phyloP scores from a whole-genome alignment of 179 eudicot species.

The Spinacia oleracea region DNA sequence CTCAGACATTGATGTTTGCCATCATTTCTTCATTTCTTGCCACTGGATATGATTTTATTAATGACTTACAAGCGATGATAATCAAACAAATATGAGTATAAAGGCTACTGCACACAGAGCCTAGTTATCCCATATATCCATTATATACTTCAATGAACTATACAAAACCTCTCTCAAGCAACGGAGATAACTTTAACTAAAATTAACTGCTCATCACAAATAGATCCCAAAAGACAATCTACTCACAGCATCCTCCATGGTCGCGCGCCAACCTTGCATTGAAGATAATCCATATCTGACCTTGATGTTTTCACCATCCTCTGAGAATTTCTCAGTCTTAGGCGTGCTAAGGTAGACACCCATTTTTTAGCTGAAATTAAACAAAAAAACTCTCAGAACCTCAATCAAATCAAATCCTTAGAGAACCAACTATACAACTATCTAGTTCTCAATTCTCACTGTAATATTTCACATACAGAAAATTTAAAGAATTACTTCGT shows the following conservation, averaged over 20 bases:
- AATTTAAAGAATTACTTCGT: background rate
- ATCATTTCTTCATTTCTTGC: background rate
- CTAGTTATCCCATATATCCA: background rate
- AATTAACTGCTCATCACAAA: background rate
- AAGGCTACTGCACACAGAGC: background rate
- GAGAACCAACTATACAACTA: background rate
- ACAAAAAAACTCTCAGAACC: background rate
- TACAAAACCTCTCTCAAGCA: background rate
- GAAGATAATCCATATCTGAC: conserved; percentile 81
- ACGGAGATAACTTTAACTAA: background rate
- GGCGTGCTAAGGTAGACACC: conserved; percentile 91
- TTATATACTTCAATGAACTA: background rate
- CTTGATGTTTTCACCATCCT: conserved; percentile 71
- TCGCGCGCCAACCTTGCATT: conserved; percentile 98
- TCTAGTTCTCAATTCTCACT: background rate
- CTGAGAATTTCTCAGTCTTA: conserved; percentile 81
- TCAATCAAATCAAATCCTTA: conserved; percentile 4
- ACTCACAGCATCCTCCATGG: conserved; percentile 99
- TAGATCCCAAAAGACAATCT: conserved; percentile 18
- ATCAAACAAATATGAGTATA: background rate
- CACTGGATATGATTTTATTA: background rate
- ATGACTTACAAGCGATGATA: background rate
- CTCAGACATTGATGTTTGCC: background rate
- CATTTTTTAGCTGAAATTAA: conserved; percentile 48
- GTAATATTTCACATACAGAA: background rate